Base-by-base conservation (phyloP, 371 early-diverging fungal species). In the Catenaria anguillulae region DNA sequence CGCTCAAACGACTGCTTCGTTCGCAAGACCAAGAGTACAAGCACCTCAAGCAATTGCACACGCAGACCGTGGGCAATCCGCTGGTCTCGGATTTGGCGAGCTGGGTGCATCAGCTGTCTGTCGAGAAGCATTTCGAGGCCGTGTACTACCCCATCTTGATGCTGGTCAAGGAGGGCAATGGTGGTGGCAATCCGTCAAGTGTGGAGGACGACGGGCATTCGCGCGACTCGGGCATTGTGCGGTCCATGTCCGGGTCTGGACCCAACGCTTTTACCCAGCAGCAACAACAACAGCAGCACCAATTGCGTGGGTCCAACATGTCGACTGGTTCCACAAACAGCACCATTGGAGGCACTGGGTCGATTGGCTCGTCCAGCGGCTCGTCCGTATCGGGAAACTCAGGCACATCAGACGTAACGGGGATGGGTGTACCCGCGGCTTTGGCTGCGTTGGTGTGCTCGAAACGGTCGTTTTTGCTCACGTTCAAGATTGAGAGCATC, bases 401-500 rank as follows among this genome's bases (percentile, higher is more conserved):
- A 23, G 43, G 21, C 43, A 23, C 43, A 43, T n/a, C n/a, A n/a
- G n/a, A n/a, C n/a, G n/a, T n/a, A n/a, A 19, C 46, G 46, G 46
- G 46, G 23, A n/a, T 24, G n/a, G n/a, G 23, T 1, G 29, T 50
- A 26, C 52, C 52, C 29, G 15, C 15, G 8, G 52, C 52, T 1
- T 8, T 50, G 15, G 29, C 31, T 3, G 52, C 52, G 52, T 29
- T 31, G 0, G 13, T 58, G 59, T 58, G 40, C 43, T 37, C 59
- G 35, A 4, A 0, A 8, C 40, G 45, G 59, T 70, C 61, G 61
- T 61, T 61, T 29, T 4, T 71, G 42, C 35, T 64, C 23, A 64
- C 60, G 33, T 12, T 68, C 31, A 68, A 70, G 31, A 33, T 60
- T 6, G 56, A 61, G 24, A 64, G 58, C 23, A n/a, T 71, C 26